Base-by-base conservation (phyloP, 805 yeast genomes). In the Naumovozyma castellii region DNA sequence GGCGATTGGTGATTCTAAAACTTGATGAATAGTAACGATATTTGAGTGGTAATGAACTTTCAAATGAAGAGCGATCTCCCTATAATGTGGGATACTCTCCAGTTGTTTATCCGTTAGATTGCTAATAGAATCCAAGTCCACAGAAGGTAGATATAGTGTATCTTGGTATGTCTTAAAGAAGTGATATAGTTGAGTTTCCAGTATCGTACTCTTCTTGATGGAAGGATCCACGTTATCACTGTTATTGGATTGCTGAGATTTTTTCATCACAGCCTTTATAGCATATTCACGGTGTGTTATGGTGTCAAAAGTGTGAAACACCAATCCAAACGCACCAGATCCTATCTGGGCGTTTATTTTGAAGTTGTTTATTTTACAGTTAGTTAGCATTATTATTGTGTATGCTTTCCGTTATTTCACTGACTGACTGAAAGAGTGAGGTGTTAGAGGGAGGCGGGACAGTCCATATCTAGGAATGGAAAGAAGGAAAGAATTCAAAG, bases 241-340 rank as follows among this genome's bases (percentile, higher is more conserved):
- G 32, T 29, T 29, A 6, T 9, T 12, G 28, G 8, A 8, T 8
- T 22, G 8, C 28, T 8, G 28, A 8, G 28, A 22, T 34, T 52
- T 53, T 47, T 79, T 78, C 33, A 79, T 64, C 3, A 83, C 68
- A 39, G 81, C 76, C 56, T 86, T 86, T 44, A 87, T 75, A 2
- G 95, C 95, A 50, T 67, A 78, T 16, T 66, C 61, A 36, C 66
- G 60, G 14, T 71, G 68, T 0, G 80, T 70, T 33, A 49, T 53
- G 16, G 68, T 47, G 54, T 85, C 81, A 43, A 70, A 60, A 3
- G 84, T 87, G 14, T 75, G 67, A 64, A 81, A 84, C 5, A 86
- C 90, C 25, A 81, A 67, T 3, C 94, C 94, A 52, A 80, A 86
- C 17, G 94, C 87, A 19, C 96, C 96, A 0, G 90, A 73, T 5